Conservation (phyloP, 2,329 filamentous ascomycete genomes). For the Trichoderma sp. region DNA sequence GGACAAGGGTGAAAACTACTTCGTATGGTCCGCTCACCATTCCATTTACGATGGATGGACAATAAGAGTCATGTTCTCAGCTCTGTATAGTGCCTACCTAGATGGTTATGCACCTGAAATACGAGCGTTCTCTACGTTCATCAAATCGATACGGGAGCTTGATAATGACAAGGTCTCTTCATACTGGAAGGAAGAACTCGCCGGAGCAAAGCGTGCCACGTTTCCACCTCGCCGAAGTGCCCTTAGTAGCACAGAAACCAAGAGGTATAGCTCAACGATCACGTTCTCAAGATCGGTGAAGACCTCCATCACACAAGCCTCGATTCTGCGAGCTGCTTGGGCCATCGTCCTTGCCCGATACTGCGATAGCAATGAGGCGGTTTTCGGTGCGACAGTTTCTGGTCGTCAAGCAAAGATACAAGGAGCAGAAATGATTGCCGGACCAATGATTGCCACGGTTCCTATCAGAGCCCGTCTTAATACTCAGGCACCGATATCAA, state of each 20-base stretch:
- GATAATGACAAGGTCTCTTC: background rate
- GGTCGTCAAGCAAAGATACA: constrained; percentile 24
- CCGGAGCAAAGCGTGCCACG: constrained; percentile 6
- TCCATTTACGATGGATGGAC: constrained; percentile 32
- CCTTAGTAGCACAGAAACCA: background rate
- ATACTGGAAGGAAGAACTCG: constrained; percentile 21
- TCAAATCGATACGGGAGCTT: constrained; percentile 33
- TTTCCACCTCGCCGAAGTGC: constrained; percentile 18
- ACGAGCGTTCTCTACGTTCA: constrained; percentile 7
- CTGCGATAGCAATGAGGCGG: constrained; percentile 27
- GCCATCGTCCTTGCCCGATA: constrained; percentile 37
- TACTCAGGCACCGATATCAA: background rate
- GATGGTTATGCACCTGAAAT: background rate
- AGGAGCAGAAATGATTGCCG: constrained; percentile 22
- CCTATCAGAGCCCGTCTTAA: constrained; percentile 14
- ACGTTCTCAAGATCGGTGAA: background rate
- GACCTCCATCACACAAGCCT: constrained; percentile 24
- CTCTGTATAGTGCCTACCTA: constrained; percentile 17
- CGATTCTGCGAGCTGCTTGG: constrained; percentile 29
- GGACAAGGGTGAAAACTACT: constrained; percentile 8
- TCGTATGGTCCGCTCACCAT: constrained; percentile 30
- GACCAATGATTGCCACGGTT: constrained; percentile 20
- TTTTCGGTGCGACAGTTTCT: constrained; percentile 23
- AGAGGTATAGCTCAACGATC: constrained; percentile 2
- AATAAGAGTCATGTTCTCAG: constrained; percentile 22